Percentiles rank a stretch among this genome's conserved stretches.
Evolutionary conservation across 192 early-diverging fungal genomes (phyloP).

Genomic region (Backusella tuberculispora): DNA sequence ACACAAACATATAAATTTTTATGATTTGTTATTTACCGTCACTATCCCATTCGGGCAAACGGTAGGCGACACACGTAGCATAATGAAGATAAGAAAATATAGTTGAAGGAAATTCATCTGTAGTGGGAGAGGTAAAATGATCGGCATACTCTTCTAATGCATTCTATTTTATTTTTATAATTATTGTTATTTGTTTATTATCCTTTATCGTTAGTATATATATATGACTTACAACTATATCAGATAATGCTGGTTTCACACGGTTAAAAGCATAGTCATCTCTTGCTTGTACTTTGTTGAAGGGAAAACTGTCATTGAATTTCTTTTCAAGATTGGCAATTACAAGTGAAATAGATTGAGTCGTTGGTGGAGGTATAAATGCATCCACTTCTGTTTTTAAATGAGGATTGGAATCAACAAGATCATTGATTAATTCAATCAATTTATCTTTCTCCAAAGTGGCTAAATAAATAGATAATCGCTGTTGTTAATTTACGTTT

Average conservation of each 20-base stretch:
- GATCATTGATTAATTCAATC: conserved; percentile 68
- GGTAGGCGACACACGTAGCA: conserved; percentile 69
- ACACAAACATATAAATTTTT: background rate
- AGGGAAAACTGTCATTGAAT: conserved; percentile 80
- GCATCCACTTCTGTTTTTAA: conserved; percentile 70
- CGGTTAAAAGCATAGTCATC: conserved; percentile 92
- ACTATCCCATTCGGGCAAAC: conserved; percentile 81
- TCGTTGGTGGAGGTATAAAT: conserved; percentile 76
- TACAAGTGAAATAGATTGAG: conserved; percentile 60
- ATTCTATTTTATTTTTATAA: no score
- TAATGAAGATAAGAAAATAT: conserved; percentile 83
- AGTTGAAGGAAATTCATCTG: conserved; percentile 74
- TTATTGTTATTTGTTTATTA: no score
- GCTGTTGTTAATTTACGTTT: background rate
- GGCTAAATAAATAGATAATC: conserved; percentile 20
- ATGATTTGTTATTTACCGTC: conserved; percentile 16
- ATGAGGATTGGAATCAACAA: conserved; percentile 75
- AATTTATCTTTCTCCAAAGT: conserved; percentile 76
- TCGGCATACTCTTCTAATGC: conserved; percentile 72
- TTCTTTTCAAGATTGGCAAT: conserved; percentile 70
- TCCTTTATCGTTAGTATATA: background rate
- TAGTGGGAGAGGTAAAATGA: conserved; percentile 67
- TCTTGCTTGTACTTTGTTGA: conserved; percentile 71
- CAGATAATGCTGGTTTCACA: conserved; percentile 73
- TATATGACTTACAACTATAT: conserved; percentile 60